Evolutionary conservation across 768 basidiomycete species (phyloP).

Genomic region (Hygrocybe punicea): DNA sequence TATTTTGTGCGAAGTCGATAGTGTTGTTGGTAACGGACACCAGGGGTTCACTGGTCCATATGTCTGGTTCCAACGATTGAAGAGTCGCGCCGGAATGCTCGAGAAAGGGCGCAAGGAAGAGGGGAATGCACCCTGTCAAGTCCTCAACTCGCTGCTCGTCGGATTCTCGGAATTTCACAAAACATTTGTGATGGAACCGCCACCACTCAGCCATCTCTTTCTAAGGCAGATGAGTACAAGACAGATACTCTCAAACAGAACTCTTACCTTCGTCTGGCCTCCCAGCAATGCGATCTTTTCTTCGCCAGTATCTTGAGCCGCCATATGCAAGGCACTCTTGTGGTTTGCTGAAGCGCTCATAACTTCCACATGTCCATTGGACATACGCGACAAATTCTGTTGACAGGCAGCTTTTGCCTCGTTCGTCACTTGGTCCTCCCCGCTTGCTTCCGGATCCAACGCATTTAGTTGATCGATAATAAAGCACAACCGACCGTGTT

Average conservation of each 20-base stretch:
- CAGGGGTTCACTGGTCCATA: not conserved
- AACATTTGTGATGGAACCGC: not conserved
- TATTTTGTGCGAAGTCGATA: not conserved
- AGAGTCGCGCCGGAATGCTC: not conserved
- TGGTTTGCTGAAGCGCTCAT: not conserved
- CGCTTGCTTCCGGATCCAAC: not conserved
- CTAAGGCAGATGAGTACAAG: not conserved
- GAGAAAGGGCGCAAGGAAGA: not conserved
- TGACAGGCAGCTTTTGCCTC: not conserved
- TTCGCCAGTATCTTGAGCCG: not conserved
- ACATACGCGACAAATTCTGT: not conserved
- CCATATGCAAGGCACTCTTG: not conserved
- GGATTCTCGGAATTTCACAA: not conserved
- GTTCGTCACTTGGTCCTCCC: not conserved
- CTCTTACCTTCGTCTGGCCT: not conserved
- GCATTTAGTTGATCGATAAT: conserved; percentile 4
- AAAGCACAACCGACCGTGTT: not conserved
- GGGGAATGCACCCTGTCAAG: conserved; percentile 1
- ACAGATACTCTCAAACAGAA: not conserved
- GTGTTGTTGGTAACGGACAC: not conserved
- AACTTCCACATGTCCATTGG: not conserved
- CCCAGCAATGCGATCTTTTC: conserved; percentile 1
- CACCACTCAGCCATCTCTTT: conserved; percentile 1
- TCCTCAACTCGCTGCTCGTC: conserved; percentile 3
- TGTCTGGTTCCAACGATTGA: not conserved